These are phyloP conservation scores for Vaccinium darrowii DNA, from an alignment of 148 eudicot species.

Conservation along the genomic window DNA sequence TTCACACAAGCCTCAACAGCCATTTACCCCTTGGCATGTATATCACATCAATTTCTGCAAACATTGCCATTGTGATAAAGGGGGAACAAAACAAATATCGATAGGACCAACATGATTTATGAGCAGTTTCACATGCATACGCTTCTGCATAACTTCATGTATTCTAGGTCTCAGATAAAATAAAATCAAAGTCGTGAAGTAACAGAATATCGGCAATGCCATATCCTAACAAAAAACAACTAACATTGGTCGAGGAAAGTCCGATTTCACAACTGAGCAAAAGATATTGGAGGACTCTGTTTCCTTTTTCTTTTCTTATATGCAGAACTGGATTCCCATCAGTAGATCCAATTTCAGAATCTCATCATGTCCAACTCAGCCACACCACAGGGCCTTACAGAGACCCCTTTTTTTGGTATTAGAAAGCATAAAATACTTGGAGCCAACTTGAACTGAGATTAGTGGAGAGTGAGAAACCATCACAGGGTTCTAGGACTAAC, in stretches of 20 bases:
- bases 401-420: not conserved
- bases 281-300: no score
- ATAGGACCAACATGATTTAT: not conserved
- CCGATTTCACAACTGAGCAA: no score
- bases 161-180: not conserved
- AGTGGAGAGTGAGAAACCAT: not conserved
- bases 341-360: not conserved
- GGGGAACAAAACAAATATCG: not conserved
- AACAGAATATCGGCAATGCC: not conserved
- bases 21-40: slow-evolving; percentile 37
- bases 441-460: not conserved
- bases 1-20: slow-evolving; percentile 47
- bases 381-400: not conserved
- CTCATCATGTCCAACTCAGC: not conserved
- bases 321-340: no score
- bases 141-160: not conserved
- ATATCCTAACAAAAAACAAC: no score
- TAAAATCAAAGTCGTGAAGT: not conserved
- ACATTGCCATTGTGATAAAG: not conserved
- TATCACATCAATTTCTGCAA: slow-evolving; percentile 18
- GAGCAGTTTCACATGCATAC: not conserved
- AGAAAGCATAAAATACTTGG: not conserved
- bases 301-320: no score
- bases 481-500: not conserved
- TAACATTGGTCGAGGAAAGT: no score